Percentiles rank a stretch among this genome's conserved stretches.
Conservation (phyloP, 163 green algal species). For the Coccomyxa subellipsoidea region DNA sequence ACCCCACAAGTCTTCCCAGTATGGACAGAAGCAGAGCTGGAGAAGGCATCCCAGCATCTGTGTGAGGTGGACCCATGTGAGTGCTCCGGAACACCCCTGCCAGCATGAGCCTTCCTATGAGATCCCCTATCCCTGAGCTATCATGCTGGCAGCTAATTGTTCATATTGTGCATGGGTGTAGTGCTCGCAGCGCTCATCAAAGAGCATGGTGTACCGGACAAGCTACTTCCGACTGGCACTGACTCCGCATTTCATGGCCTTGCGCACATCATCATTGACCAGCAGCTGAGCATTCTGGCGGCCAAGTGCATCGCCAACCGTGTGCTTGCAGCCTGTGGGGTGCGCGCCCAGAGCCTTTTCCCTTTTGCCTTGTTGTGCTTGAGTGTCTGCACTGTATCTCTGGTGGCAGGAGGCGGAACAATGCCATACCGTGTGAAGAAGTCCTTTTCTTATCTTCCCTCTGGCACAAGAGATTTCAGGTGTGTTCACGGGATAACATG, state of each 20-base stretch:
- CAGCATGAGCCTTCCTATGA: not conserved
- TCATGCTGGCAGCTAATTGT: not conserved
- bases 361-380: not conserved
- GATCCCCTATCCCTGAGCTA: not conserved
- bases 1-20: not conserved
- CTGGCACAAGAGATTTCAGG: not conserved
- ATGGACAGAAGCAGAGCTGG: not conserved
- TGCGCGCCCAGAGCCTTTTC: not conserved
- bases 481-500: not conserved
- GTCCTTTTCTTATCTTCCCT: not conserved
- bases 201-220: conserved; percentile 1
- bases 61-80: not conserved
- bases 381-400: not conserved
- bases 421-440: not conserved
- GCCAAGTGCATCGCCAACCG: not conserved
- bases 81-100: not conserved
- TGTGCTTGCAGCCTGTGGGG: not conserved
- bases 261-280: conserved; percentile 1
- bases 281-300: not conserved
- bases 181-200: not conserved
- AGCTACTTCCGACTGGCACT: not conserved
- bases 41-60: not conserved
- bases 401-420: not conserved
- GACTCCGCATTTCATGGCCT: not conserved
- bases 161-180: conserved; percentile 2